These are phyloP conservation scores for Agapanthus africanus DNA, from an alignment of 106 monocot genomes.

Conservation along the genomic window DNA sequence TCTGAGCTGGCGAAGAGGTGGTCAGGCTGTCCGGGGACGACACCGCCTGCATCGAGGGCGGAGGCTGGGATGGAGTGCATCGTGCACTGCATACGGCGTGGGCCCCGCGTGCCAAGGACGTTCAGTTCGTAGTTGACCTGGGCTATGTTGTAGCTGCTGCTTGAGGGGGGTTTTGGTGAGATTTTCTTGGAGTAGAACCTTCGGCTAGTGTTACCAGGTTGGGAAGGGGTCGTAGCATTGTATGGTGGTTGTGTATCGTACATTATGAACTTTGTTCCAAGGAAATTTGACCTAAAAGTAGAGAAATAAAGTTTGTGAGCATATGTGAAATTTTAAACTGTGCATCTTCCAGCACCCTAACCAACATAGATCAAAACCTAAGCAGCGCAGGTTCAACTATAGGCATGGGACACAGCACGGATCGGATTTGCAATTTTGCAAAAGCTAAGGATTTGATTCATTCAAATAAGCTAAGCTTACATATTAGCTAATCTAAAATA, in stretches of 20 bases:
- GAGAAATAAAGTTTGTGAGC: too few relatives aligned
- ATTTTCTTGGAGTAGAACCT: conserved; percentile 61
- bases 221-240: conserved; percentile 5
- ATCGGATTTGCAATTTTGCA: too few relatives aligned
- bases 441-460: too few relatives aligned
- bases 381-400: too few relatives aligned
- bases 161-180: conserved; percentile 37
- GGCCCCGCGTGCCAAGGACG: conserved; percentile 49
- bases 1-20: conserved; percentile 19
- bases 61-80: conserved; percentile 57
- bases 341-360: too few relatives aligned
- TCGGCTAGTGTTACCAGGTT: conserved; percentile 19
- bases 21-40: conserved; percentile 45
- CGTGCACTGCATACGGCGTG: conserved; percentile 44
- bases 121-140: conserved; percentile 57
- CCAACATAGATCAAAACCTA: too few relatives aligned
- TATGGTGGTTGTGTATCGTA: conserved; percentile 43
- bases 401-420: too few relatives aligned
- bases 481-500: too few relatives aligned
- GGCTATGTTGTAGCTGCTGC: conserved; percentile 34
- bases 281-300: conserved; percentile 26
- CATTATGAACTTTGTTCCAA: conserved; percentile 45
- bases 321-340: too few relatives aligned
- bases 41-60: conserved; percentile 32
- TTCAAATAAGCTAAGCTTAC: too few relatives aligned